A percentile compares a stretch with the other conserved stretches of the same genome.
phyloP scores from a whole-genome alignment of 768 basidiomycete species.

The Tylopilus plumbeoviolaceoides region DNA sequence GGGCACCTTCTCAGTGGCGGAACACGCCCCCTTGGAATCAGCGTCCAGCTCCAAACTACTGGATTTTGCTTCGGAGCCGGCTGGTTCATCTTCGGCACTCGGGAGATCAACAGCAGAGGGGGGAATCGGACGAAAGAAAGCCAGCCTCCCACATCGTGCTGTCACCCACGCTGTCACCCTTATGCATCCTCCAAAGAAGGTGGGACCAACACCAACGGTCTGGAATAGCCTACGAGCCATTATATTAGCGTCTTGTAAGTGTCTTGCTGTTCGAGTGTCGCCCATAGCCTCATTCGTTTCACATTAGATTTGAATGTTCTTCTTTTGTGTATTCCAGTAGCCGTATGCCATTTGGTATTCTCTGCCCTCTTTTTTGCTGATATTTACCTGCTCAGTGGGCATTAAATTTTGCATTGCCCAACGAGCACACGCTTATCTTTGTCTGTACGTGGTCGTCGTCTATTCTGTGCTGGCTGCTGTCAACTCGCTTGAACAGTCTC shows the following conservation, averaged over 20 bases:
- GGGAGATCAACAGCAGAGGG: conserved; percentile 6
- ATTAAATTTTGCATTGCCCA: conserved; percentile 54
- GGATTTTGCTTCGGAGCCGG: conserved; percentile 3
- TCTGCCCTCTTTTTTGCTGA: neutral
- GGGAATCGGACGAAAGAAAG: conserved; percentile 1
- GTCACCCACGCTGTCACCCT: conserved; percentile 29
- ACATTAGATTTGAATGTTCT: conserved; percentile 64
- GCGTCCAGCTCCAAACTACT: conserved; percentile 2
- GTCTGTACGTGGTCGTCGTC: conserved; percentile 51
- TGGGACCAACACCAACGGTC: conserved; percentile 42
- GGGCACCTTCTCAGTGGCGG: conserved; percentile 14
- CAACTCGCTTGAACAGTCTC: conserved; percentile 44
- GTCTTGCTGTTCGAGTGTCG: neutral
- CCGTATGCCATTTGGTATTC: conserved; percentile 36
- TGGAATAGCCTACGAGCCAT: conserved; percentile 50
- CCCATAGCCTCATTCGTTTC: conserved; percentile 1
- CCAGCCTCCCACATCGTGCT: conserved; percentile 13
- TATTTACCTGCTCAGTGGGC: conserved; percentile 54
- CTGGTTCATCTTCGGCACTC: conserved; percentile 13
- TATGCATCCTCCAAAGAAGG: conserved; percentile 34
- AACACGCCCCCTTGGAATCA: conserved; percentile 4
- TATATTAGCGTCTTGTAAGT: conserved; percentile 53
- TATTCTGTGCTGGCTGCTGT: neutral
- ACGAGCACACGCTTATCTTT: conserved; percentile 60
- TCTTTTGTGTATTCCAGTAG: conserved; percentile 66